Base-by-base conservation (phyloP, 108 stramenopile species). In the Cyclotella sp. region DNA sequence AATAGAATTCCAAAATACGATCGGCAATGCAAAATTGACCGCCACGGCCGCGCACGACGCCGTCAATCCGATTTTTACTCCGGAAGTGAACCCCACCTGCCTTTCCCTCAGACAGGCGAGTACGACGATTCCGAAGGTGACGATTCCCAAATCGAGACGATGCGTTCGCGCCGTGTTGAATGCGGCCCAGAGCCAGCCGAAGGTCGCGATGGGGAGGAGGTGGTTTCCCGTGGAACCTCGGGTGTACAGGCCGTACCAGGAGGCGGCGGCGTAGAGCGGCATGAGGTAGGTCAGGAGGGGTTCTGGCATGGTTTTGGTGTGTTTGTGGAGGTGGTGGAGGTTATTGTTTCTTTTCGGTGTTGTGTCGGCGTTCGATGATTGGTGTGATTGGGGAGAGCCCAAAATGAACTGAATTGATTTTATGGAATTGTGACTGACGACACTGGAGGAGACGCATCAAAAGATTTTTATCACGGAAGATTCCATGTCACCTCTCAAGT, bases 151-250 rank as follows among this genome's bases (percentile, higher is more conserved):
- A 65, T 81, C 80, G 21, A 81, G 54, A 29, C 74, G 68, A 41
- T 65, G 63, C 22, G 47, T 70, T 14, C 64, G 69, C 0, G 58
- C 26, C 19, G 70, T 75, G 55, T 81, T 81, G 16, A 81, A 39
- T 18, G 26, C 39, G 0, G 80, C 80, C 80, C 80, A 81, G 0
- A 75, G 7, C 80, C 80, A 81, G 15, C 80, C 80, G 26, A 81
- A 27, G 21, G 63, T 9, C 1, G 80, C 46, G 15, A 71, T 59
- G 0, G 73, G 69, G 0, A 81, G 54, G 13, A 81, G 49, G 44
- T 75, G 68, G 59, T 58, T 63, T 16, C 80, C 80, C 15, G 69
- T 63, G 12, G 39, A 28, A 45, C 51, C 59, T 15, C 64, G 43
- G 41, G 39, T 21, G 49, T 26, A 75, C 29, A 81, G 29, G 24